phyloP scores from a whole-genome alignment of 1,284 basidiomycete species.

The Papiliotrema fonsecae region DNA sequence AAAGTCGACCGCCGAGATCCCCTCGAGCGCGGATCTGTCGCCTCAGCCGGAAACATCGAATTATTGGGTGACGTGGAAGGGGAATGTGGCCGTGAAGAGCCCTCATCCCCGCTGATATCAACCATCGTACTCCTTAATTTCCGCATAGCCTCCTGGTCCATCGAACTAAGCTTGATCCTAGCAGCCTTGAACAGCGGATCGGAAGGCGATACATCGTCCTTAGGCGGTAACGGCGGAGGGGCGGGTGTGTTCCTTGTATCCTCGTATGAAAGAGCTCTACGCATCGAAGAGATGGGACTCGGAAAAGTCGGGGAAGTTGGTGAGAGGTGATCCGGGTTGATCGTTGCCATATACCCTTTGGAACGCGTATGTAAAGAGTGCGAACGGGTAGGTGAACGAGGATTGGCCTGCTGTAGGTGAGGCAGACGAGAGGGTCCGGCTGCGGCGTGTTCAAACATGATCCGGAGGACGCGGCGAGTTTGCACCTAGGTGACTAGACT shows the following conservation, averaged over 20 bases:
- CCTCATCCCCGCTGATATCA: conserved; percentile 11
- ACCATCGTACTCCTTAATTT: conserved; percentile 30
- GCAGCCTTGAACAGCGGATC: conserved; percentile 25
- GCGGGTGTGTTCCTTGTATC: conserved; percentile 2
- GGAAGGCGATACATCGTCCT: no score
- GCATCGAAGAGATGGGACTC: neutral
- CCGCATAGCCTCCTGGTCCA: conserved; percentile 39
- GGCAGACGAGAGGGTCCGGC: neutral
- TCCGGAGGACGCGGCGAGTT: no score
- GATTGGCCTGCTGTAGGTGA: neutral
- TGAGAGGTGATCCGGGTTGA: neutral
- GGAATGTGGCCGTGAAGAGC: conserved; percentile 11
- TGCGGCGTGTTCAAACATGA: neutral
- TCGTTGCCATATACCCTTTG: neutral
- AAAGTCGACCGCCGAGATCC: conserved; percentile 21
- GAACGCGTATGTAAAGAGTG: neutral
- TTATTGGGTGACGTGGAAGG: conserved; percentile 10
- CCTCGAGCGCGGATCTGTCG: neutral
- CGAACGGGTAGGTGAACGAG: neutral
- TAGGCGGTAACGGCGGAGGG: no score
- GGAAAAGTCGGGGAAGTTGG: neutral
- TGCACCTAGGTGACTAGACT: no score
- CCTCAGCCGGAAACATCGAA: conserved; percentile 10
- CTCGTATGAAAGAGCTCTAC: neutral
- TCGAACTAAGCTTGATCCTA: conserved; percentile 24